Conservation (phyloP, 2,329 filamentous ascomycete genomes). For the Aspergillus sp. region DNA sequence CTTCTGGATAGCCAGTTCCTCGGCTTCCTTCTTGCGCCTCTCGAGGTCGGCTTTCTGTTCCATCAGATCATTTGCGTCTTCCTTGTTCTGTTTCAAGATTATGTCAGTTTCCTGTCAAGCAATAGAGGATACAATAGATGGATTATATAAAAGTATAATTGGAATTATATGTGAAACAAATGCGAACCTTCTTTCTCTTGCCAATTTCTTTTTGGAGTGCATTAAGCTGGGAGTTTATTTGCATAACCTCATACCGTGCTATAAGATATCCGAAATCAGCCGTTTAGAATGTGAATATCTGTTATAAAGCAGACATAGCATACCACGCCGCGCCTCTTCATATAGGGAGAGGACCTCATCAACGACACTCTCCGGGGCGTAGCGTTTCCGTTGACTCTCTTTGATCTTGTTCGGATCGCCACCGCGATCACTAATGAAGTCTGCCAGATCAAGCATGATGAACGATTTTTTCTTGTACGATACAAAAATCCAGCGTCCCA, state of each 20-base stretch:
- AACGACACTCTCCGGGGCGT: conserved; percentile 78
- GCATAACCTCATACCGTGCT: conserved; percentile 76
- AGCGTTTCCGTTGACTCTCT: conserved; percentile 82
- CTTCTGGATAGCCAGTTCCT: conserved; percentile 74
- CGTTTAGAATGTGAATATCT: neutral
- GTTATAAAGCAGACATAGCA: conserved; percentile 22
- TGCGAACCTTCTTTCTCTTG: conserved; percentile 77
- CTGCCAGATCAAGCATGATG: conserved; percentile 72
- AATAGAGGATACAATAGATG: neutral
- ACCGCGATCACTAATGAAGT: conserved; percentile 83
- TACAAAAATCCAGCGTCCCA: neutral
- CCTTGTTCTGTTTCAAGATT: conserved; percentile 65
- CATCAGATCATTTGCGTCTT: conserved; percentile 79
- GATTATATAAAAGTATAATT: too few relatives aligned
- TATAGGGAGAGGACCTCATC: conserved; percentile 88
- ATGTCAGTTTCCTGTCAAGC: conserved; percentile 9
- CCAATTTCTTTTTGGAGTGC: conserved; percentile 87
- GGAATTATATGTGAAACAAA: too few relatives aligned
- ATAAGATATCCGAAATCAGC: conserved; percentile 13
- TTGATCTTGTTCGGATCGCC: conserved; percentile 90
- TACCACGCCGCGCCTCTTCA: conserved; percentile 79
- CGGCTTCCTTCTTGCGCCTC: conserved; percentile 77
- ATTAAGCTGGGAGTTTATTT: conserved; percentile 84
- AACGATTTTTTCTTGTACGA: neutral
- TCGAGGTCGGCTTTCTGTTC: conserved; percentile 75